phyloP scores from a whole-genome alignment of 2,329 filamentous ascomycete genomes.

The Stemphylium beticola region DNA sequence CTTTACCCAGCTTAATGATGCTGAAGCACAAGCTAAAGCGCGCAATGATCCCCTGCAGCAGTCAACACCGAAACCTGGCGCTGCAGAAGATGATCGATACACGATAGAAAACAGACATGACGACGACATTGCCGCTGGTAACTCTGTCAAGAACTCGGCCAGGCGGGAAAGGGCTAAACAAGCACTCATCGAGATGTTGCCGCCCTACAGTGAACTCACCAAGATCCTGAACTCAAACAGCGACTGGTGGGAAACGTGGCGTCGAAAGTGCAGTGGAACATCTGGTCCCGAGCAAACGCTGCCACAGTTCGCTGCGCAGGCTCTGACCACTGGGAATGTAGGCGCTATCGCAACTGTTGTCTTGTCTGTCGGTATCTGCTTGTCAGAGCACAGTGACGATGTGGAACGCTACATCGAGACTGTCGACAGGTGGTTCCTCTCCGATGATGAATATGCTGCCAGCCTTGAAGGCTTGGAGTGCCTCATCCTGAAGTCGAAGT shows the following conservation, averaged over 20 bases:
- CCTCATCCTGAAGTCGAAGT: conserved; percentile 58
- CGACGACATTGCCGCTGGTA: conserved; percentile 33
- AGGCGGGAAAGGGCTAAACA: conserved; percentile 47
- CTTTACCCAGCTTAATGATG: conserved; percentile 41
- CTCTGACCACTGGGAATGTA: conserved; percentile 51
- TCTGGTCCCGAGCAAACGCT: conserved; percentile 46
- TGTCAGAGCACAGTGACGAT: conserved; percentile 53
- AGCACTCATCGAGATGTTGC: conserved; percentile 44
- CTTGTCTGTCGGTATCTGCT: conserved; percentile 47
- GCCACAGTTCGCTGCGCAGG: conserved; percentile 53
- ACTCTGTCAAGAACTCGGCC: conserved; percentile 26
- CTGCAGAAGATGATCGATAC: conserved; percentile 28
- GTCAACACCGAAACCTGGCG: conserved; percentile 18
- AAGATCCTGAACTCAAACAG: conserved; percentile 45
- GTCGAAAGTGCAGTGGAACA: conserved; percentile 52
- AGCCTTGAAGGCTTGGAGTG: conserved; percentile 62
- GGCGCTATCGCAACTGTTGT: conserved; percentile 48
- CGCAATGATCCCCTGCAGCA: conserved; percentile 29
- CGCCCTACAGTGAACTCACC: conserved; percentile 42
- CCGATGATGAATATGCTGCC: conserved; percentile 58
- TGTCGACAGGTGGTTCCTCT: conserved; percentile 56
- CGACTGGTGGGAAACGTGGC: conserved; percentile 53
- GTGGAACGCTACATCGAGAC: conserved; percentile 55
- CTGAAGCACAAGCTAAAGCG: conserved; percentile 40
- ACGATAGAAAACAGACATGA: conserved; percentile 41